Evolutionary conservation across 2,329 filamentous ascomycete genomes (phyloP).

Genomic region (Thermothelomyces thermophilus): DNA sequence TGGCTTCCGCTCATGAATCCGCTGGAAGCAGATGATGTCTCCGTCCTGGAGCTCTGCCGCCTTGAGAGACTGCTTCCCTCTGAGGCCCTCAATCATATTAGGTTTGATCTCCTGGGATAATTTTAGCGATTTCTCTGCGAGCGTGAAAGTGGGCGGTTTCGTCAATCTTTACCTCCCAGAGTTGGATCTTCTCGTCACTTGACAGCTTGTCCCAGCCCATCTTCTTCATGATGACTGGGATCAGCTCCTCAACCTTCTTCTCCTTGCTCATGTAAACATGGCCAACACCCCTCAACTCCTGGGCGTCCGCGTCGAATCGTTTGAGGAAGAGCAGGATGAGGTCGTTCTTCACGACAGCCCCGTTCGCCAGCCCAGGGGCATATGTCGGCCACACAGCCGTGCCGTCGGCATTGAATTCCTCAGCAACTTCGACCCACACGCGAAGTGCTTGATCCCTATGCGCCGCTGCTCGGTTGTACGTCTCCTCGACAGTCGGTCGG

Average conservation of each 20-base stretch:
- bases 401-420: constrained; percentile 60
- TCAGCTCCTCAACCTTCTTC: constrained; percentile 81
- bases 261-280: constrained; percentile 83
- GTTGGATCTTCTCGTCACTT: constrained; percentile 52
- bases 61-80: constrained; percentile 81
- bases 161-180: constrained; percentile 62
- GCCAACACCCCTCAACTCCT: constrained; percentile 68
- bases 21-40: constrained; percentile 93
- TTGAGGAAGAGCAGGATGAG: constrained; percentile 84
- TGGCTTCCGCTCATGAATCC: constrained; percentile 45
- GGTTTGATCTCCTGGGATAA: constrained; percentile 76
- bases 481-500: constrained; percentile 70
- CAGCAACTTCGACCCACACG: constrained; percentile 77
- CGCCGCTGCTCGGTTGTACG: constrained; percentile 45
- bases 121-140: constrained; percentile 18
- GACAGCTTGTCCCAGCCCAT: constrained; percentile 81
- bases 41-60: constrained; percentile 94
- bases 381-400: constrained; percentile 65
- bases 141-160: not conserved
- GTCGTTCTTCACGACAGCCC: constrained; percentile 52
- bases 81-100: constrained; percentile 92
- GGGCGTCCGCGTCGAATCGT: constrained; percentile 73
- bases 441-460: constrained; percentile 67
- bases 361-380: constrained; percentile 46
- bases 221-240: constrained; percentile 66